Conservation (phyloP, 306 rosid species). For the Quillaja saponaria region DNA sequence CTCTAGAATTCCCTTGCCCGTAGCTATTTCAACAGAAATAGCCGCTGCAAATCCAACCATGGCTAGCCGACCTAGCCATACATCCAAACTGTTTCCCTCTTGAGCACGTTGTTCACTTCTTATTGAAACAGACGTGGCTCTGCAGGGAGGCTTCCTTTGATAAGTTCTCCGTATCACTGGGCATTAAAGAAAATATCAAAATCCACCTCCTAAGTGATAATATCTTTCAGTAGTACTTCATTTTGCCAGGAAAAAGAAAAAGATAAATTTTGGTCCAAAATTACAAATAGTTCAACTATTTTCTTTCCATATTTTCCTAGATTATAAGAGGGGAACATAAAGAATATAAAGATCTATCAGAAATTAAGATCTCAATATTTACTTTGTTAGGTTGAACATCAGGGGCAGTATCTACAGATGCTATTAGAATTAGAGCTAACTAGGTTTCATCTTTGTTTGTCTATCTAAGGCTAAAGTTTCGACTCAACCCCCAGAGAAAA, state of each 20-base stretch:
- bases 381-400: not conserved
- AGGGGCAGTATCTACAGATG: not conserved
- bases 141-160: constrained; percentile 43
- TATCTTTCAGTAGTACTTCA: constrained; percentile 3
- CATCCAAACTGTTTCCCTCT: constrained; percentile 62
- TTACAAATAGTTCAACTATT: not conserved
- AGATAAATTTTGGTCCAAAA: not conserved
- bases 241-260: constrained; percentile 1
- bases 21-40: constrained; percentile 68
- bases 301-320: constrained; percentile 9
- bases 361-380: not conserved
- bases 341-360: not conserved
- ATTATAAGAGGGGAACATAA: not conserved
- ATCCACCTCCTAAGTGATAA: not conserved
- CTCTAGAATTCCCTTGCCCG: constrained; percentile 94
- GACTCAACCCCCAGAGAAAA: too few relatives aligned
- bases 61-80: constrained; percentile 85
- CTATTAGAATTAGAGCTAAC: too few relatives aligned
- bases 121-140: constrained; percentile 55
- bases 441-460: too few relatives aligned
- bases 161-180: constrained; percentile 48
- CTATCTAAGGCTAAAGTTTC: too few relatives aligned
- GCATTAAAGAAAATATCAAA: constrained; percentile 25
- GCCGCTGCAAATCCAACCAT: constrained; percentile 91
- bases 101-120: constrained; percentile 73